Evolutionary conservation across 2,329 filamentous ascomycete species (phyloP).

Genomic region (Nannizzia gypsea): DNA sequence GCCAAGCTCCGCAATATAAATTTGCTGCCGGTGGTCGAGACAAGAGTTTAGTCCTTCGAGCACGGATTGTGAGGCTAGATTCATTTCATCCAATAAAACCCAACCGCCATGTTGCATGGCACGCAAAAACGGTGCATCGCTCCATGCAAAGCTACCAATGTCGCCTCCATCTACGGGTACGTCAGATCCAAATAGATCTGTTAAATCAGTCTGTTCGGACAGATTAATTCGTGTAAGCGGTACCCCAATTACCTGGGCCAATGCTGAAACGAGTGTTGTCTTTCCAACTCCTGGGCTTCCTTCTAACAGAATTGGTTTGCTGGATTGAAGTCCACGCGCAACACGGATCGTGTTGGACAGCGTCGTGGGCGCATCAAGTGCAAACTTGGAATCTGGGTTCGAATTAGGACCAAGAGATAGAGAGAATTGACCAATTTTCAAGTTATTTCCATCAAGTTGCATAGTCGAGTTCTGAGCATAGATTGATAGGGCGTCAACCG

Average conservation of each 20-base stretch:
- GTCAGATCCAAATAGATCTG: constrained; percentile 95
- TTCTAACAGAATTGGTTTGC: constrained; percentile 86
- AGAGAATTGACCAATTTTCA: constrained; percentile 65
- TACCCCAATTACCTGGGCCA: constrained; percentile 67
- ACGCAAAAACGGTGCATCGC: constrained; percentile 85
- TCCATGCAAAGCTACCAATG: constrained; percentile 85
- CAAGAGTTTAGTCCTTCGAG: constrained; percentile 94
- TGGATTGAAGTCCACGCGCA: constrained; percentile 72
- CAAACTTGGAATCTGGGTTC: constrained; percentile 50
- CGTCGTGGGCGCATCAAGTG: constrained; percentile 81
- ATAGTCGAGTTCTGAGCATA: constrained; percentile 56
- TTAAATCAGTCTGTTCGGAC: constrained; percentile 93
- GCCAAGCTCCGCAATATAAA: constrained; percentile 89
- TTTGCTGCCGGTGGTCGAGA: constrained; percentile 88
- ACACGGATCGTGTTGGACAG: constrained; percentile 83
- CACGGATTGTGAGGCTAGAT: constrained; percentile 90
- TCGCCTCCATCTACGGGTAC: constrained; percentile 87
- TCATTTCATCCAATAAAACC: constrained; percentile 98
- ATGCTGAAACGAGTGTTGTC: constrained; percentile 78
- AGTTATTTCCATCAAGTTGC: constrained; percentile 37
- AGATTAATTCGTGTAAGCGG: constrained; percentile 89
- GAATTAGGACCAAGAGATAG: constrained; percentile 45
- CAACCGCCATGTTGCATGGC: constrained; percentile 96
- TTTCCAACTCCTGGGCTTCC: constrained; percentile 98
- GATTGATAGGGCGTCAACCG: constrained; percentile 48